These are phyloP conservation scores for Pestalotiopsis sp. DNA, from an alignment of 2,329 filamentous ascomycete species.

Conservation along the genomic window DNA sequence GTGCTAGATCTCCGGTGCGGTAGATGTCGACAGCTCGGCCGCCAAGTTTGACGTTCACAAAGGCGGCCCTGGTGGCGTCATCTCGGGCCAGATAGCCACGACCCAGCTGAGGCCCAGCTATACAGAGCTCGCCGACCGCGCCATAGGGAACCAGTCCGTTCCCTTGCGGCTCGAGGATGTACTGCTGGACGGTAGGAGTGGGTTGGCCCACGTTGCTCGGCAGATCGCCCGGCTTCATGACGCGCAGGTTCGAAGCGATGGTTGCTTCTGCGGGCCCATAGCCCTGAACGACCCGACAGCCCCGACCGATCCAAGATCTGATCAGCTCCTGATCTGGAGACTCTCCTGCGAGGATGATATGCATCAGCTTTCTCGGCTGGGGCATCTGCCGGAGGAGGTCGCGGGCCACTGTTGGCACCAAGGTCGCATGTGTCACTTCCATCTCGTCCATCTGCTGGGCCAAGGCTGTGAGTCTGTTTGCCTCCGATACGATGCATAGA, in stretches of 20 bases:
- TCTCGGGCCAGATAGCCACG: conserved; percentile 40
- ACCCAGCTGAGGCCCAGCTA: conserved; percentile 37
- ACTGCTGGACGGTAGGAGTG: conserved; percentile 23
- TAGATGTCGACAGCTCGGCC: conserved; percentile 37
- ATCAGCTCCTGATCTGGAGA: conserved; percentile 26
- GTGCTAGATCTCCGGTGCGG: conserved; percentile 26
- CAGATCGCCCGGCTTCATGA: conserved; percentile 10
- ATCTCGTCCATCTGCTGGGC: not conserved
- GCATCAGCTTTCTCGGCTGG: conserved; percentile 14
- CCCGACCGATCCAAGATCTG: conserved; percentile 11
- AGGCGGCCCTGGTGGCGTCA: conserved; percentile 31
- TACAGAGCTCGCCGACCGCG: conserved; percentile 34
- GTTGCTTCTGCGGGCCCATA: conserved; percentile 14
- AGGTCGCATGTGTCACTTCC: conserved; percentile 16
- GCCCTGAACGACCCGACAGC: conserved; percentile 5
- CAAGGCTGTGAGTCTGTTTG: not conserved
- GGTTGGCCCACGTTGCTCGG: conserved; percentile 8
- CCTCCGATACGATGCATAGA: not conserved
- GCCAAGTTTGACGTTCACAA: conserved; percentile 23
- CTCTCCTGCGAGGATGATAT: conserved; percentile 23
- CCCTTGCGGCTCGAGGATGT: conserved; percentile 39
- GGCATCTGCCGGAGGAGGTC: conserved; percentile 10
- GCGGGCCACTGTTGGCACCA: conserved; percentile 22
- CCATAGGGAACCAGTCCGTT: conserved; percentile 34
- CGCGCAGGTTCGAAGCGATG: conserved; percentile 26